Conservation (phyloP, 1,139 yeast genomes). For the Pichia sp. region DNA sequence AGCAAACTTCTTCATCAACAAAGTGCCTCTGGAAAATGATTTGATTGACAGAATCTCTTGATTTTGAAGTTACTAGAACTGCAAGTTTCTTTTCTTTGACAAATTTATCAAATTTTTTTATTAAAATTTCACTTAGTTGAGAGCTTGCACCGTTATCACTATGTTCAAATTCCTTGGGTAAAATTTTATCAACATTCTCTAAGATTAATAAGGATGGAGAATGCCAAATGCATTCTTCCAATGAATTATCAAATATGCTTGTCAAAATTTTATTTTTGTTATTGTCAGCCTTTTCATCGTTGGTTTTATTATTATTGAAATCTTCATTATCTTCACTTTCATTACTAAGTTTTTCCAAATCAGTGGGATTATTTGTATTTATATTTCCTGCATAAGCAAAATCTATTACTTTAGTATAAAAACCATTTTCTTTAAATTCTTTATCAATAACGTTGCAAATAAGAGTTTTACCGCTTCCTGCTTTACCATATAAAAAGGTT, state of each 20-base stretch:
- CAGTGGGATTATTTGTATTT: no score
- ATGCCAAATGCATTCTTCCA: slow-evolving; percentile 69
- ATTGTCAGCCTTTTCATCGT: slow-evolving; percentile 52
- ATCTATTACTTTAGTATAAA: slow-evolving; percentile 30
- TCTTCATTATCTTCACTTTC: slow-evolving; percentile 1
- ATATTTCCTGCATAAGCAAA: no score
- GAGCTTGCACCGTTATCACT: slow-evolving; percentile 53
- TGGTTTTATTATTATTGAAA: slow-evolving; percentile 20
- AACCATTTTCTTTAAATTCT: slow-evolving; percentile 35
- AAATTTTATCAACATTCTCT: slow-evolving; percentile 75
- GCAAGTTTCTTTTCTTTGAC: slow-evolving; percentile 42
- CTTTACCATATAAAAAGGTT: slow-evolving; percentile 58
- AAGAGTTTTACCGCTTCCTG: slow-evolving; percentile 78
- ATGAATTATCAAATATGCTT: slow-evolving; percentile 43
- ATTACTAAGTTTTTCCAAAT: background rate
- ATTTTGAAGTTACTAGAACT: slow-evolving; percentile 50
- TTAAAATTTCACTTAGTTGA: slow-evolving; percentile 48
- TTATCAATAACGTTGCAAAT: slow-evolving; percentile 40
- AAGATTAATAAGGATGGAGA: slow-evolving; percentile 69
- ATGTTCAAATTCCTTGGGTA: slow-evolving; percentile 70
- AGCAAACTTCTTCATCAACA: slow-evolving; percentile 54
- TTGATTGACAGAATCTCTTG: slow-evolving; percentile 63
- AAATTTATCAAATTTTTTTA: slow-evolving; percentile 35
- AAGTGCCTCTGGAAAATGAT: slow-evolving; percentile 62
- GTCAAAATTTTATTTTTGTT: slow-evolving; percentile 51